These are phyloP conservation scores for Hymenoscyphus fructigenus DNA, from an alignment of 2,329 filamentous ascomycete species.

Conservation along the genomic window DNA sequence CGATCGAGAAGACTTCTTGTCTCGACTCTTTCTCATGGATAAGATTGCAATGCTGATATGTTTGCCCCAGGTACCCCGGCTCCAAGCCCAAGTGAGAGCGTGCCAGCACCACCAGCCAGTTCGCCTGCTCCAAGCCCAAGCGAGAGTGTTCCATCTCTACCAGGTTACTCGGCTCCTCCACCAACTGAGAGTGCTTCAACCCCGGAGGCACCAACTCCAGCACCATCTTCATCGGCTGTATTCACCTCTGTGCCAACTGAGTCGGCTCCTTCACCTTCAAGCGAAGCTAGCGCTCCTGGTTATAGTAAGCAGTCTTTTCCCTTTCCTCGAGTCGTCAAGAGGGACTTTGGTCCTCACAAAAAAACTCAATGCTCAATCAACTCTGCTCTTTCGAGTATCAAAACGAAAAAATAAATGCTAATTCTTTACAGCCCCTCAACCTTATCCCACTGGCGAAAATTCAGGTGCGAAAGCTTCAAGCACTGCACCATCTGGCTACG, in stretches of 20 bases:
- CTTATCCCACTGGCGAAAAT: background rate
- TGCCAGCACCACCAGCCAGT: background rate
- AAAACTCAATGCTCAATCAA: no score
- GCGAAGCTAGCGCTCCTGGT: background rate
- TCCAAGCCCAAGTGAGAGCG: background rate
- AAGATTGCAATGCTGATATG: background rate
- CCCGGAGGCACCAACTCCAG: no score
- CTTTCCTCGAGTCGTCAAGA: no score
- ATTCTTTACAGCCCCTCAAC: background rate
- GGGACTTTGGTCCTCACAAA: no score
- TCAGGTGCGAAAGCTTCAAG: background rate
- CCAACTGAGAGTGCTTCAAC: background rate
- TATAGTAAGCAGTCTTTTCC: background rate
- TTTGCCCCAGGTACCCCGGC: background rate
- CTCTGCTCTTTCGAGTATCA: no score
- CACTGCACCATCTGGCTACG: background rate
- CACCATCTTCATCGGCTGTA: background rate
- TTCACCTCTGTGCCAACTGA: background rate
- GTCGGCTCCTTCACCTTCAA: background rate
- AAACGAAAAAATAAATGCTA: background rate
- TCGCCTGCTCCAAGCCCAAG: background rate
- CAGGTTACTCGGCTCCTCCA: background rate
- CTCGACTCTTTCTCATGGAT: no score
- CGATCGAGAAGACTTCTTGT: no score
- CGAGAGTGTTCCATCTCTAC: background rate